Evolutionary conservation across 164 flowering plant species (phyloP), one percentile per base, ranked within the genome.

Genomic region (Umbellularia californica): DNA sequence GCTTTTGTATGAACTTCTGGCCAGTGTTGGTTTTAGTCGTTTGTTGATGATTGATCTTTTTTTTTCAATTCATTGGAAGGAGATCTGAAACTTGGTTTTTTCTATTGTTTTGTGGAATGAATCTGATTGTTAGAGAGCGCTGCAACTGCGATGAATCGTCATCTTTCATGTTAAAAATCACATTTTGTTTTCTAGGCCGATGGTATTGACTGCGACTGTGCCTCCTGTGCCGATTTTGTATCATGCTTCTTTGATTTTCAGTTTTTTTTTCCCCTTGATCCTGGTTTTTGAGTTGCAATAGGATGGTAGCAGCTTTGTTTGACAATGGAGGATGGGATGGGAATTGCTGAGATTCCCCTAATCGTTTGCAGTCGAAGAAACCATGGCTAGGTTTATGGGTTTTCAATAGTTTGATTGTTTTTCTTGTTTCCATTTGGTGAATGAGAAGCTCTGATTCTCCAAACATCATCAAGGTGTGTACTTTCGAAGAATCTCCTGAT

Each of bases 401-500:
- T 64, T 64, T 64, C 17, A 23, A 3, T 64, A 1, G 7, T 64
- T 64, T 23, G 33, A 22, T 22, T 64, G 28, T 12, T 13, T 22
- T 25, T 64, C 28, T 30, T 30, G 7, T 33, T 68, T 68, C 33
- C 64, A 60, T 47, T 33, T 47, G 75, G 47, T 15, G 68, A 64
- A 35, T 22, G 50, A 47, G 70, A 19, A 66, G 27, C 24, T 66
- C 23, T 14, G 47, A 23, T 73, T 73, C 62, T 25, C 62, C 5
- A 50, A 35, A 9, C 47, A 6, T 13, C 64, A 27, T 73, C 19
- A 41, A 22, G 47, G 47, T 41, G 47, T 73, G 50, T 71, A 27
- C 50, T 12, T 66, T 74, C 25, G 24, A 27, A 66, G 70, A 22
- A 68, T 66, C 28, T 74, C 27, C n/a, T 24, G 70, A 67, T 74